phyloP scores from a whole-genome alignment of 192 early-diverging fungal species.

The Linnemannia schmuckeri region DNA sequence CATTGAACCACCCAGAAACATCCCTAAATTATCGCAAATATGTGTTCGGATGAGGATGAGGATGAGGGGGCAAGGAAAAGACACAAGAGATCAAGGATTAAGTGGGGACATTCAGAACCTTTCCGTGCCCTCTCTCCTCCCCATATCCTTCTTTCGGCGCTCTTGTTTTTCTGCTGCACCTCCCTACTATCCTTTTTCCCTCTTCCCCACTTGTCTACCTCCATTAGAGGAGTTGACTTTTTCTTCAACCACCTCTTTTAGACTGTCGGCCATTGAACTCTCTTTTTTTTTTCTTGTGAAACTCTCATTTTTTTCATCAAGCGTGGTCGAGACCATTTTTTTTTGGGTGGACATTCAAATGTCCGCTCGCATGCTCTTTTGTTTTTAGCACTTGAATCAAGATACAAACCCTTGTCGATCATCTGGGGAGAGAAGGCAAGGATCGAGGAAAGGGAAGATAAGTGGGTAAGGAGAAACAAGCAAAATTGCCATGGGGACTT shows the following conservation, averaged over 20 bases:
- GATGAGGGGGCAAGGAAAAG: neutral
- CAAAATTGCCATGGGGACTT: neutral
- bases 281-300: neutral
- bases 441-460: neutral
- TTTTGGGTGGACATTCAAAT: neutral
- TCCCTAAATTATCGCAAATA: neutral
- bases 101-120: neutral
- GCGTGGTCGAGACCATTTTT: constrained; percentile 2
- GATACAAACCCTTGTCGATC: constrained; percentile 3
- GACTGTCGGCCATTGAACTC: neutral
- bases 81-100: neutral
- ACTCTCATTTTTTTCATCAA: neutral
- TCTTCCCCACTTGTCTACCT: neutral
- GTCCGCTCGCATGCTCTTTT: neutral
- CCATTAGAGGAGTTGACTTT: neutral
- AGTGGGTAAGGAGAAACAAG: neutral
- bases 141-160: neutral
- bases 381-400: neutral
- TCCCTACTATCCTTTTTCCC: neutral
- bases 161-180: neutral
- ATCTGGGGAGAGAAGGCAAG: neutral
- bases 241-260: constrained; percentile 5
- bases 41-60: neutral
- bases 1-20: neutral
- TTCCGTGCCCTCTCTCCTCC: neutral